Evolutionary conservation across 768 basidiomycete species (phyloP), one percentile per base, ranked within the genome.

Genomic region (Leccinum fibrillosum): DNA sequence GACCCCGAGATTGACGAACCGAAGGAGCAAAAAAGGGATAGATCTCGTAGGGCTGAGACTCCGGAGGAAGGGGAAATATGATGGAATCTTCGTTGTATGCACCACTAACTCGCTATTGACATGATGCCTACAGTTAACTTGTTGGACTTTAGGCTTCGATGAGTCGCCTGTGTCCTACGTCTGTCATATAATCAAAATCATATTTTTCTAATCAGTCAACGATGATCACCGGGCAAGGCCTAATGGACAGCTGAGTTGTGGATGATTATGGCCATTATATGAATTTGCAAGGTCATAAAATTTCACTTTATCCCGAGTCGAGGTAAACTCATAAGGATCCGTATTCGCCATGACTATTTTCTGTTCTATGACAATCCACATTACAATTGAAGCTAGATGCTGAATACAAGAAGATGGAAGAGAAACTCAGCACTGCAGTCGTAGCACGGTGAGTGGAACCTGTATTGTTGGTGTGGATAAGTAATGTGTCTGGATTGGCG

Each of bases 61-160:
- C 92, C 91, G 2, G 92, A 94, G 75, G 91, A 94, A 70, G 91
- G 91, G 25, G 91, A 93, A 70, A 94, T 94, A 65, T 92, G 65
- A 80, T 61, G 50, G n/a, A 30, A 49, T 39, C 37, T 48, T 50
- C 37, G 49, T 55, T 12, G 62, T 65, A 59, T 57, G 58, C 58
- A 54, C 49, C 19, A 34, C 55, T 45, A 28, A 49, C 19, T 32
- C 39, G 17, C 11, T 26, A 23, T 45, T 21, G 23, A 23, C n/a
- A n/a, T 30, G 21, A 48, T 23, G 7, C 28, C 37, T 34, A 25
- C 48, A 17, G 44, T 54, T 59, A 30, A 67, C 53, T 49, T 13
- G 47, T 37, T 25, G 12, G 30, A 32, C 32, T 49, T 52, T 34
- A 54, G 51, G 49, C 34, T 50, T 39, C 13, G 25, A 25, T 56